Evolutionary conservation across 495 filamentous ascomycete species (phyloP).

Genomic region (Tuber aestivum): DNA sequence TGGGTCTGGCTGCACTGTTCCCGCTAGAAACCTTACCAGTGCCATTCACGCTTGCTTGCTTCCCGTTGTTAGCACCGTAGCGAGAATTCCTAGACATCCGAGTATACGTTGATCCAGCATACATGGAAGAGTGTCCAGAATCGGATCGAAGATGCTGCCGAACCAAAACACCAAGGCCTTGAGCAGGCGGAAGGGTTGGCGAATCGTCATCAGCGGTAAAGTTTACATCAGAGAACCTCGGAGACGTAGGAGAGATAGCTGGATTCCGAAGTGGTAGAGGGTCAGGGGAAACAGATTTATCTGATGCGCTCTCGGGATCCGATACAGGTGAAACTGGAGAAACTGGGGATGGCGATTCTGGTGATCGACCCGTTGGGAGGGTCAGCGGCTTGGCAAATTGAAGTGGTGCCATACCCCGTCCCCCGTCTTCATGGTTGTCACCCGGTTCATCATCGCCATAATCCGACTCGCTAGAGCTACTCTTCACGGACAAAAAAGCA

Average conservation of each 20-base stretch:
- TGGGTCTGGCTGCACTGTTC: slow-evolving; percentile 15
- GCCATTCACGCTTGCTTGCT: slow-evolving; percentile 16
- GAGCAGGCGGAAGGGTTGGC: slow-evolving; percentile 67
- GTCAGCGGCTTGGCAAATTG: slow-evolving; percentile 23
- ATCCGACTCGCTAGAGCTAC: slow-evolving; percentile 24
- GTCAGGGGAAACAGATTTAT: slow-evolving; percentile 13
- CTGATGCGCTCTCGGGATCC: slow-evolving; percentile 15
- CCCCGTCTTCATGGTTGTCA: slow-evolving; percentile 12
- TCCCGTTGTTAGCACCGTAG: slow-evolving; percentile 21
- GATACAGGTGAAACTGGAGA: slow-evolving; percentile 27
- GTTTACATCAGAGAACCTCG: slow-evolving; percentile 29
- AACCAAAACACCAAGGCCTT: slow-evolving; percentile 74
- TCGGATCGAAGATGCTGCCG: slow-evolving; percentile 77
- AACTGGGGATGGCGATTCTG: slow-evolving; percentile 17
- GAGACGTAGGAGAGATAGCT: slow-evolving; percentile 29
- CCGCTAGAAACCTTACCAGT: slow-evolving; percentile 9
- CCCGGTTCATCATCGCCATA: slow-evolving; percentile 20
- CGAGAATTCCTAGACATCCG: slow-evolving; percentile 33
- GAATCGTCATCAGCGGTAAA: slow-evolving; percentile 54
- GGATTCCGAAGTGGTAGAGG: slow-evolving; percentile 32
- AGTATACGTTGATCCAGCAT: slow-evolving; percentile 46
- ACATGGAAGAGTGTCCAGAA: slow-evolving; percentile 75
- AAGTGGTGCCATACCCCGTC: slow-evolving; percentile 23
- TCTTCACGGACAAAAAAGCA: slow-evolving; percentile 19
- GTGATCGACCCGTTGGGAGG: slow-evolving; percentile 8